phyloP scores from a whole-genome alignment of 2,329 filamentous ascomycete genomes.

The Botrytis hyacinthi region DNA sequence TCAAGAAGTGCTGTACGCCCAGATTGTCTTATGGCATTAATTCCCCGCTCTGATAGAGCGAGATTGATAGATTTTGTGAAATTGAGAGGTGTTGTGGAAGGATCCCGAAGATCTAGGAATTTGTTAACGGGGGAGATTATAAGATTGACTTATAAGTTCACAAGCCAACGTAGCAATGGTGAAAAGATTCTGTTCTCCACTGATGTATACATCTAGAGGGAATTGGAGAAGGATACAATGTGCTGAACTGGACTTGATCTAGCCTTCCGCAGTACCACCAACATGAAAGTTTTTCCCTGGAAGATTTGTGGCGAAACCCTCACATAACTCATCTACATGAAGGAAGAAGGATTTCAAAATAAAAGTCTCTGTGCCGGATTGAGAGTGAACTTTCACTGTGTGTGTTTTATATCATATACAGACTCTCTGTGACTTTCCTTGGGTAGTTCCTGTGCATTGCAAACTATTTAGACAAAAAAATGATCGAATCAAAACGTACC shows the following conservation, averaged over 20 bases:
- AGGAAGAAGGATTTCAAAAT: neutral
- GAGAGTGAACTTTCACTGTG: conserved; percentile 5
- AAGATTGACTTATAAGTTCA: too few relatives aligned
- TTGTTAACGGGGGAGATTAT: neutral
- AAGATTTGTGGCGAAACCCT: neutral
- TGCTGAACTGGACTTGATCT: neutral
- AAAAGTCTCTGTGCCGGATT: neutral
- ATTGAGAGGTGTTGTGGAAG: conserved; percentile 79
- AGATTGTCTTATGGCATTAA: conserved; percentile 77
- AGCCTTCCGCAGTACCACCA: neutral
- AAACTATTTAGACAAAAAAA: conserved; percentile 11
- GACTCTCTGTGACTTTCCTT: neutral
- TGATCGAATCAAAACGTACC: conserved; percentile 55
- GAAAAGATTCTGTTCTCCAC: neutral
- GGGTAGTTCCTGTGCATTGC: neutral
- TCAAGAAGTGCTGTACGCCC: conserved; percentile 67
- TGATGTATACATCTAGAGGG: neutral
- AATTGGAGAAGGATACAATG: too few relatives aligned
- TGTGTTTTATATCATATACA: neutral
- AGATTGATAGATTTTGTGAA: conserved; percentile 99
- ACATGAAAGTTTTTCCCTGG: neutral
- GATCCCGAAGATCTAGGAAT: conserved; percentile 75
- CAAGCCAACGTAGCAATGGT: neutral
- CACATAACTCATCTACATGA: neutral
- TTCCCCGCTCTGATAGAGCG: conserved; percentile 88